Base-by-base conservation (phyloP, 768 basidiomycete genomes). In the Trametes coccinea region DNA sequence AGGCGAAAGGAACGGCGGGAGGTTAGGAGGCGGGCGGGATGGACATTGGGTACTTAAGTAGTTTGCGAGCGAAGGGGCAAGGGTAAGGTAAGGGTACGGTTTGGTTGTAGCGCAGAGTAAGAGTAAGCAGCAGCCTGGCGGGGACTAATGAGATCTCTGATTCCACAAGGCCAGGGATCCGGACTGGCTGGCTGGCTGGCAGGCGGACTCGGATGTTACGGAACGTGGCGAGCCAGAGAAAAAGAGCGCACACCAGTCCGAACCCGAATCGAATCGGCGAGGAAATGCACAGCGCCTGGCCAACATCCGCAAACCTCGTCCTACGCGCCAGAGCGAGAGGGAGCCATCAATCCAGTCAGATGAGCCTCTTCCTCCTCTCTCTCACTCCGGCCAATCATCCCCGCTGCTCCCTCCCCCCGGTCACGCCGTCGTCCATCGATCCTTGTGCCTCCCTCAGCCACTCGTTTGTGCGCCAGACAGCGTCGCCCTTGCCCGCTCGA, bases 331-430 rank as follows among this genome's bases (percentile, higher is more conserved):
- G 34, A 37, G 34, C 34, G 53, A 65, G 48, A 59, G 55, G 56
- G 10, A 56, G 62, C 66, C 44, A 64, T 64, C 60, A 53, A 57
- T 29, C 57, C 30, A 43, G 40, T 34, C 49, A 59, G 53, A 63
- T 64, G 65, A 66, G 64, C 67, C 49, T 46, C 49, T 43, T 16
- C 56, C 63, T 50, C 56, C 29, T 45, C 59, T 65, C 67, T 71
- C 70, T 69, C 70, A 71, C 70, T 66, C 58, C 70, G 70, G 70
- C 52, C 69, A 68, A 63, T 66, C 67, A 63, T 68, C 54, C 59
- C 69, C 69, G 69, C 58, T 2, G 34, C 39, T 45, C 16, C 30
- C 50, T 43, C 14, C n/a, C 41, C 41, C 41, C 41, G 41, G 41
- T 43, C 41, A 43, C 41, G 41, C 41, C 39, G 13, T 39, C 39